phyloP scores from a whole-genome alignment of 306 rosid species.

The Castanea sativa region DNA sequence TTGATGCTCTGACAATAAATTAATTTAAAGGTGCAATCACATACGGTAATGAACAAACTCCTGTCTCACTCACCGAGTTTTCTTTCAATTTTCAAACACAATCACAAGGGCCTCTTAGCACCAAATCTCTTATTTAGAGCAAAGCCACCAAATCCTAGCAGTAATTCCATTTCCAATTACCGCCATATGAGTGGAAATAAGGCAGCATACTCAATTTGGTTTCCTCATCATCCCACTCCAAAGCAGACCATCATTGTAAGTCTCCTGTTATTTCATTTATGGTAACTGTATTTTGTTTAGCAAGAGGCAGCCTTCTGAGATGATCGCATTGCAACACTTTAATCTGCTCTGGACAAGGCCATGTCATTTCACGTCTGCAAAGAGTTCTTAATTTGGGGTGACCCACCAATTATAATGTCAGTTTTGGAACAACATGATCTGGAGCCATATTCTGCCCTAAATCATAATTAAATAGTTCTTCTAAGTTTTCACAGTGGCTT shows the following conservation, averaged over 20 bases:
- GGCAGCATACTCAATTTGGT: neutral
- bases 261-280: conserved; percentile 8
- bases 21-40: no score
- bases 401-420: neutral
- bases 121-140: no score
- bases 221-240: neutral
- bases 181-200: neutral
- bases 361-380: neutral
- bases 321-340: neutral
- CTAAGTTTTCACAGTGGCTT: neutral
- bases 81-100: no score
- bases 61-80: no score
- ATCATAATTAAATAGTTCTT: neutral
- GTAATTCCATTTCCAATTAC: no score
- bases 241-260: neutral
- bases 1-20: no score
- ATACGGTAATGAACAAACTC: no score
- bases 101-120: no score
- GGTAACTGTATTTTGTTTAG: neutral
- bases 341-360: conserved; percentile 6
- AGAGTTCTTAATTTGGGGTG: conserved; percentile 8
- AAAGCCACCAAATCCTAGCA: no score
- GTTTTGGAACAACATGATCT: conserved; percentile 7
- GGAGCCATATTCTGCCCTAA: neutral
- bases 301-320: conserved; percentile 7